Evolutionary conservation across 1,284 basidiomycete genomes (phyloP).

Genomic region (Apiotrichum veenhuisii): DNA sequence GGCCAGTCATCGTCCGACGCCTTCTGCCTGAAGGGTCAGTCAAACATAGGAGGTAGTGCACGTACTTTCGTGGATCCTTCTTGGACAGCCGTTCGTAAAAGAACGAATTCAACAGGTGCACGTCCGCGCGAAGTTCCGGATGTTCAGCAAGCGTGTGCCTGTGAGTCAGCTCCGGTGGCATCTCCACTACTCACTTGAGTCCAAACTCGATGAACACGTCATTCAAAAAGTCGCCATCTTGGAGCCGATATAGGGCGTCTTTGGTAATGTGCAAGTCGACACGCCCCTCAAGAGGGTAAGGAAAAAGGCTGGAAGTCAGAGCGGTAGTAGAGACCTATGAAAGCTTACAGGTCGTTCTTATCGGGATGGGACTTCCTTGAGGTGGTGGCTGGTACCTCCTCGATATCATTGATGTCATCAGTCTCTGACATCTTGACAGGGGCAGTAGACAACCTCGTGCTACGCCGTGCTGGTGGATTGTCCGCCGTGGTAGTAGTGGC

Average conservation of each 20-base stretch:
- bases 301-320: conserved; percentile 58
- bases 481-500: background rate
- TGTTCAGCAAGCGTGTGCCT: background rate
- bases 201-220: conserved; percentile 96
- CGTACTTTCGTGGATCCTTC: conserved; percentile 58
- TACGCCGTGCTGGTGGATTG: background rate
- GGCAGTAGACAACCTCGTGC: background rate
- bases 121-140: background rate
- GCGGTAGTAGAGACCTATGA: background rate
- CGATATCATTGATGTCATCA: background rate
- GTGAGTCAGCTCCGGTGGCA: background rate
- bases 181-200: conserved; percentile 63
- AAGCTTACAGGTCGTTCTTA: conserved; percentile 27
- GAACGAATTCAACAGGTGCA: conserved; percentile 90
- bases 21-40: conserved; percentile 20
- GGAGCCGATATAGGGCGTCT: conserved; percentile 69
- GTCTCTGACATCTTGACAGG: background rate
- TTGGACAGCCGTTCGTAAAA: conserved; percentile 90
- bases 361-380: conserved; percentile 14
- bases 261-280: conserved; percentile 73
- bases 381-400: background rate
- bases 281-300: conserved; percentile 65
- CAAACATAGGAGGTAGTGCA: conserved; percentile 7
- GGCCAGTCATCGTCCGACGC: conserved; percentile 40
- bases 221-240: conserved; percentile 80